Conservation (phyloP, 306 rosid species). For the Hippophae gyantsensis region DNA sequence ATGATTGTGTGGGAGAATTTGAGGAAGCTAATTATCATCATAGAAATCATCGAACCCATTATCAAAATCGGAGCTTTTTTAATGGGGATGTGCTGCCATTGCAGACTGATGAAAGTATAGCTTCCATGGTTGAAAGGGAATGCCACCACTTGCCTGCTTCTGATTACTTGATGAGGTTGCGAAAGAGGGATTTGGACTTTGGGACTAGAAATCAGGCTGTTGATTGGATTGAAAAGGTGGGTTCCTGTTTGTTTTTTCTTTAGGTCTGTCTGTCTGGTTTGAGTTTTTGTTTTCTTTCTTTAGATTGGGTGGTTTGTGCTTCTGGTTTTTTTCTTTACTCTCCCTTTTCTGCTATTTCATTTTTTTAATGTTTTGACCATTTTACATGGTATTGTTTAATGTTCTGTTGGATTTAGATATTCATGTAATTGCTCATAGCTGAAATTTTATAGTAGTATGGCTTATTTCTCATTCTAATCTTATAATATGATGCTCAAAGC, state of each 20-base stretch:
- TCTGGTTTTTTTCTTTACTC: too few species aligned
- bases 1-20: conserved; percentile 23
- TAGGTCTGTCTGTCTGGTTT: not conserved
- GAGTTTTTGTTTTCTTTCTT: not conserved
- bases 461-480: too few species aligned
- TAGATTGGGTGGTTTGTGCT: too few species aligned
- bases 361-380: too few species aligned
- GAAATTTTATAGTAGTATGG: too few species aligned
- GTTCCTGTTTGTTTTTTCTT: conserved; percentile 7
- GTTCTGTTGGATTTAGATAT: too few species aligned
- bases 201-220: conserved; percentile 59
- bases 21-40: conserved; percentile 26
- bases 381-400: too few species aligned
- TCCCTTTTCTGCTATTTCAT: too few species aligned
- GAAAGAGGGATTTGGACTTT: conserved; percentile 55
- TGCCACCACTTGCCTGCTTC: conserved; percentile 40
- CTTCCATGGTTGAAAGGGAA: conserved; percentile 55
- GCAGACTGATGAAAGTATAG: conserved; percentile 65
- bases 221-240: conserved; percentile 86
- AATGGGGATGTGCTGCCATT: conserved; percentile 45
- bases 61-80: conserved; percentile 15
- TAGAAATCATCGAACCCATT: conserved; percentile 22
- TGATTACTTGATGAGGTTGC: conserved; percentile 50
- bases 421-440: too few species aligned
- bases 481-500: too few species aligned